These are phyloP conservation scores for Lachnellula hyalina DNA, from an alignment of 2,329 filamentous ascomycete species.

Conservation along the genomic window DNA sequence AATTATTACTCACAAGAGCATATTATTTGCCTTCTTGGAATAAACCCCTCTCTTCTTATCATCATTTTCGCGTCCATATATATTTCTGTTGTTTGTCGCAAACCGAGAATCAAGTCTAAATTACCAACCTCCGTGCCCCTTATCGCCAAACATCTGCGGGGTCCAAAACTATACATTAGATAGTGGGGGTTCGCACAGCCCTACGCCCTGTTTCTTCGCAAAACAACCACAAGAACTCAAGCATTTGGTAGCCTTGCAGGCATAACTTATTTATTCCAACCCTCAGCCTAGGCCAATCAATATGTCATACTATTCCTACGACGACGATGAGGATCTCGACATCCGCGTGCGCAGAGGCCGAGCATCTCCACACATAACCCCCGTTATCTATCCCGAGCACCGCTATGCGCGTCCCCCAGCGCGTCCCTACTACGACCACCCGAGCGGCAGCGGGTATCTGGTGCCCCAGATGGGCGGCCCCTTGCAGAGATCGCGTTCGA, in stretches of 20 bases:
- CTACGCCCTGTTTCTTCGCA: slow-evolving; percentile 1
- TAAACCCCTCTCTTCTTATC: neutral
- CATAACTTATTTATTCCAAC: neutral
- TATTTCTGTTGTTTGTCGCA: neutral
- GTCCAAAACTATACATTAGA: neutral
- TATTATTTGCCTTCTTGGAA: neutral
- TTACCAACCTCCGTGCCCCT: neutral
- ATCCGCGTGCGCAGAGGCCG: slow-evolving; percentile 41
- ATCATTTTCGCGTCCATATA: neutral
- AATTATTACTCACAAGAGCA: neutral
- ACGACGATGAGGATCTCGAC: slow-evolving; percentile 53
- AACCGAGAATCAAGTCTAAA: neutral
- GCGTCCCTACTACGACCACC: slow-evolving; percentile 2
- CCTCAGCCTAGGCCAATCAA: slow-evolving; percentile 7
- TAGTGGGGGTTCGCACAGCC: slow-evolving; percentile 8
- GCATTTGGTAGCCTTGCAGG: slow-evolving; percentile 3
- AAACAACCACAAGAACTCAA: neutral
- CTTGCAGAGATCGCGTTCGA: slow-evolving; percentile 7
- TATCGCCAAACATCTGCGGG: slow-evolving; percentile 5
- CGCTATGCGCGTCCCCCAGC: slow-evolving; percentile 2
- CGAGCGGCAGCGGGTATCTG: slow-evolving; percentile 1
- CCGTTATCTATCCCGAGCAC: slow-evolving; percentile 7
- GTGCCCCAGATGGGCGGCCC: slow-evolving; percentile 18
- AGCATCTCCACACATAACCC: neutral
- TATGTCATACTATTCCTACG: slow-evolving; percentile 39